phyloP scores from a whole-genome alignment of 2,329 filamentous ascomycete genomes.

The Diplocarpon rosae region DNA sequence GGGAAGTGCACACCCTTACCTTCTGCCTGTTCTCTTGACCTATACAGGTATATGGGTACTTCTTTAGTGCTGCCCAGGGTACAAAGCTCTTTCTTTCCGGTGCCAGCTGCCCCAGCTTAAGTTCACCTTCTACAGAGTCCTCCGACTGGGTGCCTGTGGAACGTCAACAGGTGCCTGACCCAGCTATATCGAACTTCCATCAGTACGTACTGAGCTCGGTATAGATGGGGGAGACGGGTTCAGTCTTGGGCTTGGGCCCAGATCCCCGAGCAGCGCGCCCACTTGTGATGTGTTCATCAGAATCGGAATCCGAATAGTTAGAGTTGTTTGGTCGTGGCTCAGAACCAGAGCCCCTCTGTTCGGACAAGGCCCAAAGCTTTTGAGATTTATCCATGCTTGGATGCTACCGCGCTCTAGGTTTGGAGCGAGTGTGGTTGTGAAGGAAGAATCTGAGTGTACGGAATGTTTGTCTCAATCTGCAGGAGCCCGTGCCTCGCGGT shows the following conservation, averaged over 20 bases:
- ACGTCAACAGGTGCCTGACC: too few relatives aligned
- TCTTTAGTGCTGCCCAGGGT: slow-evolving; percentile 41
- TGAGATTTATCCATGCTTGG: too few relatives aligned
- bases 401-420: too few relatives aligned
- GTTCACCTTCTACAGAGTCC: slow-evolving; percentile 8
- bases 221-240: too few relatives aligned
- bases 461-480: too few relatives aligned
- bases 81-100: slow-evolving; percentile 31
- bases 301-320: slow-evolving; percentile 14
- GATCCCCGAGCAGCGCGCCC: neutral
- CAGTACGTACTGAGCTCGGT: too few relatives aligned
- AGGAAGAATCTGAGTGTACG: too few relatives aligned
- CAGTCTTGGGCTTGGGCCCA: neutral
- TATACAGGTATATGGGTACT: slow-evolving; percentile 50
- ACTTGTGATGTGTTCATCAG: slow-evolving; percentile 13
- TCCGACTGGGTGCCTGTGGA: neutral
- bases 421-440: too few relatives aligned
- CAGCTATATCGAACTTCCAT: too few relatives aligned
- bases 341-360: too few relatives aligned
- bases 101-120: slow-evolving; percentile 22
- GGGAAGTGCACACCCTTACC: slow-evolving; percentile 24
- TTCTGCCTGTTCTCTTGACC: slow-evolving; percentile 39
- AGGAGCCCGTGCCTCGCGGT: too few relatives aligned
- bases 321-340: neutral
- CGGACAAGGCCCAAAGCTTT: too few relatives aligned